Conservation (phyloP, 352 stramenopile species). For the Phytophthora brassicae region DNA sequence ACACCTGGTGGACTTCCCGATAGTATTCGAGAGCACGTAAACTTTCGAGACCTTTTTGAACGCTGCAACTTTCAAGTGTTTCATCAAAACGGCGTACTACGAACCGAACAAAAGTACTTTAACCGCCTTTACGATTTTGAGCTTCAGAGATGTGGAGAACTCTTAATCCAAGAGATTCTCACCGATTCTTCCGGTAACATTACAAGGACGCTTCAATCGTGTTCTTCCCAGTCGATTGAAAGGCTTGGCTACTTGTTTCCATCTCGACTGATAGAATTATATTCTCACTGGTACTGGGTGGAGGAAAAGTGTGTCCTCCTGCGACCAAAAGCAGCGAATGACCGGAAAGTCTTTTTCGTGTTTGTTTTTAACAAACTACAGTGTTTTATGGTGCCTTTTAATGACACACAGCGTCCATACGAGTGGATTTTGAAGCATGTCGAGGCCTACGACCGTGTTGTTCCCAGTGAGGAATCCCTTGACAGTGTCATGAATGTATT, state of each 20-base stretch:
- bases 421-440: slow-evolving; percentile 15
- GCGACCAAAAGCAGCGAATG: slow-evolving; percentile 20
- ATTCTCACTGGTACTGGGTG: slow-evolving; percentile 59
- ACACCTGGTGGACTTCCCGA: slow-evolving; percentile 39
- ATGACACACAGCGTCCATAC: slow-evolving; percentile 21
- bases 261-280: slow-evolving; percentile 28
- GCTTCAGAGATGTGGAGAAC: slow-evolving; percentile 16
- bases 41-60: slow-evolving; percentile 44
- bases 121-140: slow-evolving; percentile 45
- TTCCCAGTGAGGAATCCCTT: slow-evolving; percentile 11
- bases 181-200: neutral
- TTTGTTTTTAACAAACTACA: slow-evolving; percentile 13
- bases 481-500: slow-evolving; percentile 16
- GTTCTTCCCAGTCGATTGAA: slow-evolving; percentile 27
- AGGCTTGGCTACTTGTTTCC: slow-evolving; percentile 26
- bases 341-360: slow-evolving; percentile 23
- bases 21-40: slow-evolving; percentile 29
- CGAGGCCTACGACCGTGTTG: slow-evolving; percentile 27
- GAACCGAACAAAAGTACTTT: slow-evolving; percentile 25
- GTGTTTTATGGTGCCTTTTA: slow-evolving; percentile 39
- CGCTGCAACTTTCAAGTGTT: slow-evolving; percentile 54
- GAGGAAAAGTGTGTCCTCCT: slow-evolving; percentile 44
- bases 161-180: slow-evolving; percentile 39
- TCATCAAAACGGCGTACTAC: slow-evolving; percentile 30
- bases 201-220: slow-evolving; percentile 38